Conservation (phyloP, 2,329 filamentous ascomycete genomes). For the Sphaerulina vaccinii region DNA sequence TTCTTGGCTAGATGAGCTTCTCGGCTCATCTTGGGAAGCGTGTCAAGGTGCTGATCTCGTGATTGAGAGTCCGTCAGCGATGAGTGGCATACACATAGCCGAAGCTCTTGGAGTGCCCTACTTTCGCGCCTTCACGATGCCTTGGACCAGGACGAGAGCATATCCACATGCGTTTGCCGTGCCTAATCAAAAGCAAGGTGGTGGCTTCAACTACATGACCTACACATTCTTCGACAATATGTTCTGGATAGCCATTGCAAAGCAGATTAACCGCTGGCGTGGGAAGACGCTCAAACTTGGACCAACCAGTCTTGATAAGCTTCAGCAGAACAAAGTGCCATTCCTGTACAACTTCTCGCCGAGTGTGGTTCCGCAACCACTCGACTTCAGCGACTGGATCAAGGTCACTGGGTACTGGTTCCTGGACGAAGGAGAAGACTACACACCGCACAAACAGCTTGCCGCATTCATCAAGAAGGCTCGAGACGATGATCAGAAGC, state of each 20-base stretch:
- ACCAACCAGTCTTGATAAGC: slow-evolving; percentile 79
- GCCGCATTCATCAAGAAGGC: slow-evolving; percentile 80
- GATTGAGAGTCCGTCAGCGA: slow-evolving; percentile 93
- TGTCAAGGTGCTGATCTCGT: slow-evolving; percentile 86
- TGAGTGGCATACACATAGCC: slow-evolving; percentile 97
- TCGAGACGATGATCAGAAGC: slow-evolving; percentile 76
- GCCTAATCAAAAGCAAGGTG: slow-evolving; percentile 76
- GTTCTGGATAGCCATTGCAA: slow-evolving; percentile 91
- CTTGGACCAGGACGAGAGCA: slow-evolving; percentile 91
- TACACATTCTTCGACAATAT: slow-evolving; percentile 96
- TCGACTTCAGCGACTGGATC: slow-evolving; percentile 98
- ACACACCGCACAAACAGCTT: slow-evolving; percentile 73
- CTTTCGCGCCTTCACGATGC: slow-evolving; percentile 97
- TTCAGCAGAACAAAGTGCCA: slow-evolving; percentile 96
- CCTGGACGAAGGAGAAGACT: slow-evolving; percentile 71
- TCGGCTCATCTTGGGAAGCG: slow-evolving; percentile 75
- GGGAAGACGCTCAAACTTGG: slow-evolving; percentile 75
- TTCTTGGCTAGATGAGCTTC: slow-evolving; percentile 88
- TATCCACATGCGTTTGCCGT: slow-evolving; percentile 97
- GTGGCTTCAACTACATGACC: slow-evolving; percentile 89
- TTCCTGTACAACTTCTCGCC: slow-evolving; percentile 98
- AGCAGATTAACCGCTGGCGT: slow-evolving; percentile 91
- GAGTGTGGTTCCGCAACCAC: slow-evolving; percentile 85
- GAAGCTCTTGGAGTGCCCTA: slow-evolving; percentile 92
- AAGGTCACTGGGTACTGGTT: slow-evolving; percentile 98